Evolutionary conservation across 2,329 filamentous ascomycete species (phyloP).

Genomic region (Calycina herbarum): DNA sequence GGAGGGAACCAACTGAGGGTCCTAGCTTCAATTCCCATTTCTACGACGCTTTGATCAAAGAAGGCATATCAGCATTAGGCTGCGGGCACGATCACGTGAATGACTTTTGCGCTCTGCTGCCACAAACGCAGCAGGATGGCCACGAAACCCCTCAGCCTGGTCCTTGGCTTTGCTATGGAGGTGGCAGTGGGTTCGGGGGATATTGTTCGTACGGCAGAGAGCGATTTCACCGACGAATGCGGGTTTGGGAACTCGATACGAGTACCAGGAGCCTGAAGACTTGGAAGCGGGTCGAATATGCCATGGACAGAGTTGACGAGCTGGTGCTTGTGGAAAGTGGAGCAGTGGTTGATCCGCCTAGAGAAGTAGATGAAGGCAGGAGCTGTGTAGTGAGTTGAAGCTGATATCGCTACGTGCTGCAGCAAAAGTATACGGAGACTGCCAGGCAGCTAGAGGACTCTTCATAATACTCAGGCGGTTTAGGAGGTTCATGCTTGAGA

Average conservation of each 20-base stretch:
- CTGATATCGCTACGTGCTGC: conserved; percentile 21
- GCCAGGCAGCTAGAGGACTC: conserved; percentile 17
- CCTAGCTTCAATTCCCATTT: conserved; percentile 86
- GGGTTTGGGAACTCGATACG: conserved; percentile 88
- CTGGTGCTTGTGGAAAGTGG: conserved; percentile 47
- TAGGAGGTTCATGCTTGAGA: background rate
- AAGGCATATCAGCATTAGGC: conserved; percentile 74
- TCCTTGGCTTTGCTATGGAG: conserved; percentile 96
- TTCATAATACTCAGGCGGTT: conserved; percentile 18
- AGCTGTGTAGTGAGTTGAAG: conserved; percentile 31
- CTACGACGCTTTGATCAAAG: conserved; percentile 78
- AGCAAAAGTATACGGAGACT: conserved; percentile 20
- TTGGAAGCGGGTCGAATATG: conserved; percentile 81
- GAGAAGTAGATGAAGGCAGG: conserved; percentile 28
- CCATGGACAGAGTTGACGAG: conserved; percentile 56
- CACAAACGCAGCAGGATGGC: conserved; percentile 28
- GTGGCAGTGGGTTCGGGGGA: conserved; percentile 84
- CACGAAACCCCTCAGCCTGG: conserved; percentile 48
- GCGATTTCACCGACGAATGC: conserved; percentile 75
- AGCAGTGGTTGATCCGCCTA: conserved; percentile 29
- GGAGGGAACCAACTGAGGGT: conserved; percentile 84
- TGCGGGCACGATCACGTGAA: conserved; percentile 78
- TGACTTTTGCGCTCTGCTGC: conserved; percentile 78
- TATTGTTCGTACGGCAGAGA: conserved; percentile 76
- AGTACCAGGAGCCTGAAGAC: conserved; percentile 74